Evolutionary conservation across 495 filamentous ascomycete species (phyloP).

Genomic region (Penicillium crystallinum): DNA sequence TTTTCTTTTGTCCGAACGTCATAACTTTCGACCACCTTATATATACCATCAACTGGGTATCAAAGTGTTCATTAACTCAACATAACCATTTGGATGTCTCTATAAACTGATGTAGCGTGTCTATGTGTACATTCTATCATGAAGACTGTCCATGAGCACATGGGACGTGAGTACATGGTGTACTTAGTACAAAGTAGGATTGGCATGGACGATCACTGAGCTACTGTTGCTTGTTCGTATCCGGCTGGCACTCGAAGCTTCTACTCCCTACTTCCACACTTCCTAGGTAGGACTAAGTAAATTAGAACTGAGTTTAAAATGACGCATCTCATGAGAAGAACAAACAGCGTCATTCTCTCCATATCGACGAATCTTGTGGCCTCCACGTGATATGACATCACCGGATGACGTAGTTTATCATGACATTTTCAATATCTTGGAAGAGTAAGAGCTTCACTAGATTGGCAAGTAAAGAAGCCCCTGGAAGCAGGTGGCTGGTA

Average conservation of each 20-base stretch:
- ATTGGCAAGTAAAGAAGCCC: background rate
- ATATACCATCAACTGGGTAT: background rate
- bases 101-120: too few species aligned
- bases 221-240: background rate
- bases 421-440: background rate
- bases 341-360: background rate
- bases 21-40: background rate
- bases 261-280: background rate
- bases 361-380: background rate
- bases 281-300: too few species aligned
- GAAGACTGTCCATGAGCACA: too few species aligned
- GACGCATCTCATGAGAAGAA: background rate
- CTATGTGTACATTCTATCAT: too few species aligned
- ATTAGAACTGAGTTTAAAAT: background rate
- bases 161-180: too few species aligned
- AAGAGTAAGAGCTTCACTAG: background rate
- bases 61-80: background rate
- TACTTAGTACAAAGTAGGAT: too few species aligned
- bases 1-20: background rate
- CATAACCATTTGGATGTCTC: too few species aligned
- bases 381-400: slow-evolving; percentile 26
- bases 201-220: too few species aligned
- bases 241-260: background rate
- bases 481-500: slow-evolving; percentile 4
- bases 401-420: slow-evolving; percentile 21